Evolutionary conservation across 2,329 filamentous ascomycete species (phyloP).

Genomic region (Orbilia oligospora): DNA sequence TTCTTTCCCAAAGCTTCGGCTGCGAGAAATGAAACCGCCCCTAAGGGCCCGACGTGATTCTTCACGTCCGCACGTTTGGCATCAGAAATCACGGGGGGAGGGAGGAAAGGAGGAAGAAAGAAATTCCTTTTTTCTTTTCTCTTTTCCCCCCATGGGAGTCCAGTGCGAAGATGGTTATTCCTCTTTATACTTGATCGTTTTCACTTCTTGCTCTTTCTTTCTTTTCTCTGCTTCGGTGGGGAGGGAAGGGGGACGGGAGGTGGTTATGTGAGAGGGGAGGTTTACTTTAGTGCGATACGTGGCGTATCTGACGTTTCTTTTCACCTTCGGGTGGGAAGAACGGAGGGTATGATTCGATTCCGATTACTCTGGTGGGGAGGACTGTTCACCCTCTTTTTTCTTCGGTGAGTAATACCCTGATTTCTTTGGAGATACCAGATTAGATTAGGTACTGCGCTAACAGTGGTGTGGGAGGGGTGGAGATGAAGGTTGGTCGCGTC

Average conservation of each 20-base stretch:
- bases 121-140: background rate
- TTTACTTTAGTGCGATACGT: slow-evolving; percentile 85
- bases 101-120: background rate
- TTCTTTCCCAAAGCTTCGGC: slow-evolving; percentile 4
- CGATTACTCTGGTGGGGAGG: slow-evolving; percentile 81
- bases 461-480: slow-evolving; percentile 19
- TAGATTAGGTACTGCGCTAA: slow-evolving; percentile 54
- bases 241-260: background rate
- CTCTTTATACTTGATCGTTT: slow-evolving; percentile 9
- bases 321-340: slow-evolving; percentile 64
- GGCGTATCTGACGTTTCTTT: slow-evolving; percentile 70
- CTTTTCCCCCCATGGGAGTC: slow-evolving; percentile 53
- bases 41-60: slow-evolving; percentile 78
- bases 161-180: slow-evolving; percentile 61
- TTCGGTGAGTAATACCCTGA: slow-evolving; percentile 49
- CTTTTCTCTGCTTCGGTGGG: slow-evolving; percentile 66
- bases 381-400: slow-evolving; percentile 71
- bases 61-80: slow-evolving; percentile 76
- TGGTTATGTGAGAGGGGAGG: slow-evolving; percentile 67
- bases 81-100: slow-evolving; percentile 78
- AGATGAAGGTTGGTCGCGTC: background rate
- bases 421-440: background rate
- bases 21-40: slow-evolving; percentile 73
- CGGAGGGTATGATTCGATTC: slow-evolving; percentile 79
- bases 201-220: background rate